Evolutionary conservation across 257 asterid species (phyloP), one percentile per base, ranked within the genome.

Genomic region (Solanum habrochaites): DNA sequence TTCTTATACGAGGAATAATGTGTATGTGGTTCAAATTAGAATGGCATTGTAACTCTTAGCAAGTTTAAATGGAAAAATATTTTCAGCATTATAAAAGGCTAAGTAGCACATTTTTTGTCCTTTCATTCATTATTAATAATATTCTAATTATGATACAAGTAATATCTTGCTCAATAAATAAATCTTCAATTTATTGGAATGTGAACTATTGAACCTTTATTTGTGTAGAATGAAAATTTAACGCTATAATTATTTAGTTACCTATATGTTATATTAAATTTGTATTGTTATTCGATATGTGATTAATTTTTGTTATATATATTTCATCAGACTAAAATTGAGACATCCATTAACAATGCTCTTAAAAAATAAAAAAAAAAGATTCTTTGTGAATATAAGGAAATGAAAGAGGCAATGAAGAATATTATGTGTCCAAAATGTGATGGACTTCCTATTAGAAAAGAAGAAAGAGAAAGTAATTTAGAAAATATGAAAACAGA

Each of bases 361-460:
- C 95, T 94, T 43, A 1, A 1, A 27, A 27, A 27, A 27, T 90
- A 89, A 39, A 21, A 88, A 7, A 93, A 94, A 78, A 92, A 92
- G 85, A 74, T 80, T 92, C 94, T 85, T 35, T 83, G 88, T 40
- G 94, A 93, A 90, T 92, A 94, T 88, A 88, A 90, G 20, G 93
- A 93, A n/a, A 88, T 93, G 90, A 91, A 85, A 85, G 93, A 92
- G 78, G 91, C 93, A 7, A 62, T 94, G 85, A 87, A 83, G 80
- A 93, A 83, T 88, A 45, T 89, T 23, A 6, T 85, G 1, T 94
- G 96, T 88, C 91, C 85, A 1, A 32, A 83, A 6, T 95, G 97
- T 74, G 1, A 16, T 1, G 20, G 18, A 18, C 45, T 8, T 16
- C 20, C 35, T 2, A 71, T 71, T 18, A 16, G 20, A 35, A 32